Evolutionary conservation across 176 grass and related monocot species (phyloP).

Genomic region (Bonia amplexicaulis): DNA sequence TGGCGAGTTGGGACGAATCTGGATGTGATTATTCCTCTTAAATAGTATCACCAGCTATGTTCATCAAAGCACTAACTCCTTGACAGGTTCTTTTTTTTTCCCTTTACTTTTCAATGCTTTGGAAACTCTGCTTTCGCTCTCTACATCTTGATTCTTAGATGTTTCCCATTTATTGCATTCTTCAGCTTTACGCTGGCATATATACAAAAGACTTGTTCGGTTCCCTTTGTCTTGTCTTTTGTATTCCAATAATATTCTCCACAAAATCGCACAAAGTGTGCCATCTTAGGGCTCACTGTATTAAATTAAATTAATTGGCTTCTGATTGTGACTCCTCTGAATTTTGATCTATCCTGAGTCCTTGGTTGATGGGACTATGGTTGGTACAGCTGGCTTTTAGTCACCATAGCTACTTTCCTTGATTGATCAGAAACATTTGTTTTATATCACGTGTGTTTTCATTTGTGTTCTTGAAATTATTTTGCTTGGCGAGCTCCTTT

Average conservation of each 20-base stretch:
- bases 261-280: neutral
- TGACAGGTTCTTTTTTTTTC: slow-evolving; percentile 44
- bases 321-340: slow-evolving; percentile 24
- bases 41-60: slow-evolving; percentile 37
- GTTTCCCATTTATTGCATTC: neutral
- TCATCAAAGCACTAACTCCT: slow-evolving; percentile 44
- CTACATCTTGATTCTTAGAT: neutral
- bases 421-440: neutral
- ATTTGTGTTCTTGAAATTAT: neutral
- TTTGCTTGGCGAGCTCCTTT: neutral
- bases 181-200: neutral
- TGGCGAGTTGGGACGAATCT: slow-evolving; percentile 69
- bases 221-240: slow-evolving; percentile 21
- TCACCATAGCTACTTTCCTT: neutral
- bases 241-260: neutral
- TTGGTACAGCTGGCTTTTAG: neutral
- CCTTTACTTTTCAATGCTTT: neutral
- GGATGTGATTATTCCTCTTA: slow-evolving; percentile 72
- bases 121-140: slow-evolving; percentile 13
- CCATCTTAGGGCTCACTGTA: neutral
- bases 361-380: slow-evolving; percentile 3
- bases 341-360: neutral
- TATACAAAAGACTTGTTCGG: neutral
- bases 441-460: neutral
- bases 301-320: slow-evolving; percentile 2